Evolutionary conservation across 1,139 yeast genomes (phyloP).

Genomic region (Arxiozyma slooffiae): DNA sequence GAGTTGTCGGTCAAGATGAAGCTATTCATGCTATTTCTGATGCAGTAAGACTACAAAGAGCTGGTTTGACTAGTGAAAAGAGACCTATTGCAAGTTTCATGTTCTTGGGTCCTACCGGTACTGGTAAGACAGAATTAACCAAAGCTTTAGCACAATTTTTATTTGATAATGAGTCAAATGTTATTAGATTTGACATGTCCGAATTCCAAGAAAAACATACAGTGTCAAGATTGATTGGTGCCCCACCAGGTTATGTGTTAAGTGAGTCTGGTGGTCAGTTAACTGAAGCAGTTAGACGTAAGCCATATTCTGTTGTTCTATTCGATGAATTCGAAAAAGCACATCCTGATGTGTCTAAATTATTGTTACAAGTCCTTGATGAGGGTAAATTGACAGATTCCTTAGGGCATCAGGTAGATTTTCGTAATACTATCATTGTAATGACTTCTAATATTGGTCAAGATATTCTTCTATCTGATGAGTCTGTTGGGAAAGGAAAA

Average conservation of each 20-base stretch:
- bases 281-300: constrained; percentile 90
- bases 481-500: constrained; percentile 37
- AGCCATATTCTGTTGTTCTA: constrained; percentile 83
- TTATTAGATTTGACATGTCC: constrained; percentile 90
- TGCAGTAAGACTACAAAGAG: constrained; percentile 92
- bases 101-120: constrained; percentile 96
- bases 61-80: constrained; percentile 87
- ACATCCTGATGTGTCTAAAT: constrained; percentile 87
- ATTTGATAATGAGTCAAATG: constrained; percentile 78
- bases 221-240: constrained; percentile 82
- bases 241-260: constrained; percentile 97
- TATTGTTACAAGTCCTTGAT: constrained; percentile 82
- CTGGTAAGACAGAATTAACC: constrained; percentile 93
- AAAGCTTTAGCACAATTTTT: constrained; percentile 85
- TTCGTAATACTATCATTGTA: constrained; percentile 88
- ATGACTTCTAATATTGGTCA: constrained; percentile 97
- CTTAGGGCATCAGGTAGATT: constrained; percentile 88
- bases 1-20: constrained; percentile 92
- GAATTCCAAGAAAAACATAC: constrained; percentile 95
- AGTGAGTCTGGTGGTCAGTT: constrained; percentile 89
- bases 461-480: constrained; percentile 64
- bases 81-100: constrained; percentile 93
- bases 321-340: constrained; percentile 98
- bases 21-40: constrained; percentile 84
- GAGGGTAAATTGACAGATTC: constrained; percentile 93